Evolutionary conservation across 1,139 yeast species (phyloP).

Genomic region (Zygoascus hellenicus): DNA sequence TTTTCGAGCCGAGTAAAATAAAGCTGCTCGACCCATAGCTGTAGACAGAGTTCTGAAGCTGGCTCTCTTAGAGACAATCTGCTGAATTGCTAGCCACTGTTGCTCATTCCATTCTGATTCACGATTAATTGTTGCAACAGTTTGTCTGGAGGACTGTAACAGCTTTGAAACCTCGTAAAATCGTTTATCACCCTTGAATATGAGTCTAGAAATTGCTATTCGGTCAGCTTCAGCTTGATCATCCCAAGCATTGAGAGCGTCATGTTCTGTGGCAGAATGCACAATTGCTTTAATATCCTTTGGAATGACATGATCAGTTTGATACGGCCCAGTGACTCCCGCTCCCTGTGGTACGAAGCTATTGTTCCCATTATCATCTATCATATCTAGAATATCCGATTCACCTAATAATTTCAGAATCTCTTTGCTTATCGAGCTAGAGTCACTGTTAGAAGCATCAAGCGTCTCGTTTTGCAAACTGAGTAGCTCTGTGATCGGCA

Average conservation of each 20-base stretch:
- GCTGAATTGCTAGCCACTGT: constrained; percentile 52
- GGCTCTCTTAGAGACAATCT: constrained; percentile 57
- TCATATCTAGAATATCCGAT: constrained; percentile 44
- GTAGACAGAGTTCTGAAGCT: constrained; percentile 70
- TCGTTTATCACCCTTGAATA: constrained; percentile 74
- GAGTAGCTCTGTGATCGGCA: constrained; percentile 49
- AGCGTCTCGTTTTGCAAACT: constrained; percentile 20
- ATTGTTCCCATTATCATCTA: not conserved
- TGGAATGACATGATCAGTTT: constrained; percentile 16
- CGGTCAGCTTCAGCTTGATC: constrained; percentile 65
- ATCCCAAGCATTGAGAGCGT: constrained; percentile 55
- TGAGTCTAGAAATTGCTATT: constrained; percentile 57
- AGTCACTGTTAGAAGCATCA: constrained; percentile 18
- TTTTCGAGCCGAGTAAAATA: constrained; percentile 60
- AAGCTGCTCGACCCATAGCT: constrained; percentile 74
- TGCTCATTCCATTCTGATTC: constrained; percentile 47
- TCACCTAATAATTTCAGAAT: constrained; percentile 61
- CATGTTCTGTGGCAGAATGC: constrained; percentile 44
- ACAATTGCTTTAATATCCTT: constrained; percentile 49
- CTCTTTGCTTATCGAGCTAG: constrained; percentile 16
- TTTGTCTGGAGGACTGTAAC: constrained; percentile 65
- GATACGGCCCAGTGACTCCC: constrained; percentile 6
- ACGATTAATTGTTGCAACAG: constrained; percentile 38
- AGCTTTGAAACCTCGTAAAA: constrained; percentile 70
- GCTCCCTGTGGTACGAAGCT: constrained; percentile 13